Base-by-base conservation (phyloP, 192 early-diverging fungal species). In the Entomortierella lignicola region DNA sequence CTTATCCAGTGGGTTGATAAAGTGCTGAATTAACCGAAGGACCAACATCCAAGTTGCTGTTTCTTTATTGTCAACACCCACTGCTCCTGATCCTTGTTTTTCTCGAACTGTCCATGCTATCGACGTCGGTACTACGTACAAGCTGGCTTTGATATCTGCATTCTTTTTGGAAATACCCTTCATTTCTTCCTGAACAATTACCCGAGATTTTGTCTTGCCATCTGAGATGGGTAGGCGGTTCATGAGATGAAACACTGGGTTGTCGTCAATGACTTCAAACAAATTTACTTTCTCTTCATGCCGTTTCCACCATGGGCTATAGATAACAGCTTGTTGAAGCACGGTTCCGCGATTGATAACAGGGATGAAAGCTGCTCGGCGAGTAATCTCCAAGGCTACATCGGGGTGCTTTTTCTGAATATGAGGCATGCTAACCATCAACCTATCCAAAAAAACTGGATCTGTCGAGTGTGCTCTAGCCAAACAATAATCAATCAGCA, bases 391-490 rank as follows among this genome's bases (percentile, higher is more conserved):
- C 63, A 64, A 54, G 48, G 53, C 63, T 42, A 65, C 31, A 21
- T 65, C 63, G 11, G 63, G 63, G 39, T 65, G 41, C 53, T 65
- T 65, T 31, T 32, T 25, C 18, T 43, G 39, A 43, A 65, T n/a
- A 41, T 65, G 34, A 4, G 63, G 63, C 11, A 65, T 34, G 50
- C 52, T 55, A 39, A 37, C 34, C 10, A 37, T 37, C 34, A 10
- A n/a, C n/a, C n/a, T n/a, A n/a, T n/a, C n/a, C n/a, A n/a, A n/a
- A n/a, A n/a, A n/a, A n/a, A n/a, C n/a, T 20, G 54, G 54, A 20
- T 44, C 64, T 21, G 21, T 66, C 37, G 55, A 58, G 54, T 58
- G 65, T 29, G 65, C 54, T 58, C 55, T 67, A 58, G 42, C 65
- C 4, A 67, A 51, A 37, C 39, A 44, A 50, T 67, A 67, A 12